Percentiles rank a stretch among this genome's conserved stretches.
phyloP scores from a whole-genome alignment of 164 flowering plant species.

The Chimonanthus praecox region DNA sequence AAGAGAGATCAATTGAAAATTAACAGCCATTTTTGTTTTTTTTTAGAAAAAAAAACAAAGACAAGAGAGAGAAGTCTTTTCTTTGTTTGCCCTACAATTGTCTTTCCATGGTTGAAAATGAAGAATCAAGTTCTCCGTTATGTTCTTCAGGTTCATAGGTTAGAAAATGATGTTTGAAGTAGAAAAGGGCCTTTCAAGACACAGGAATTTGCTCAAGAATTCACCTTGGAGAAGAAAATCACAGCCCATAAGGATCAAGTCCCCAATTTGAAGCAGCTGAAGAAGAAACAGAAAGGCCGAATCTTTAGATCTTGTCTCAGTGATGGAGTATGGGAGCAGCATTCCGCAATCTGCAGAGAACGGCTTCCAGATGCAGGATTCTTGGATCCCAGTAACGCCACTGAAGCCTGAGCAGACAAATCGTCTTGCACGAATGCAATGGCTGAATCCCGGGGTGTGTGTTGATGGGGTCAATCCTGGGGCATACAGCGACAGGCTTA shows the following conservation, averaged over 20 bases:
- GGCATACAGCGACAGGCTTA: not conserved
- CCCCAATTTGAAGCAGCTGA: not conserved
- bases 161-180: not conserved
- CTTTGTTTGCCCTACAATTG: not conserved
- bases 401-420: conserved; percentile 16
- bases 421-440: not conserved
- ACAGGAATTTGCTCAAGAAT: not conserved
- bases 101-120: not conserved
- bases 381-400: conserved; percentile 19
- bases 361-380: not conserved
- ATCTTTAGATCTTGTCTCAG: not conserved
- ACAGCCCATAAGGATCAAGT: not conserved
- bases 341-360: conserved; percentile 2
- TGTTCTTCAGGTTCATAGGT: not conserved
- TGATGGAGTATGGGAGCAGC: conserved; percentile 15
- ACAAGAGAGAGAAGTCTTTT: not conserved
- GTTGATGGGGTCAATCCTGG: not conserved
- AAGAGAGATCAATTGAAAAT: too few relatives aligned
- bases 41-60: too few relatives aligned
- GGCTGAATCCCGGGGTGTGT: not conserved
- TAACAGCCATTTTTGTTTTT: not conserved
- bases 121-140: not conserved
- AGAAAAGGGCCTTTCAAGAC: conserved; percentile 1
- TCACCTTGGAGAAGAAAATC: not conserved
- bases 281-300: conserved; percentile 5